phyloP scores from a whole-genome alignment of 192 early-diverging fungal species.

The Gorgonomyces haynaldii region DNA sequence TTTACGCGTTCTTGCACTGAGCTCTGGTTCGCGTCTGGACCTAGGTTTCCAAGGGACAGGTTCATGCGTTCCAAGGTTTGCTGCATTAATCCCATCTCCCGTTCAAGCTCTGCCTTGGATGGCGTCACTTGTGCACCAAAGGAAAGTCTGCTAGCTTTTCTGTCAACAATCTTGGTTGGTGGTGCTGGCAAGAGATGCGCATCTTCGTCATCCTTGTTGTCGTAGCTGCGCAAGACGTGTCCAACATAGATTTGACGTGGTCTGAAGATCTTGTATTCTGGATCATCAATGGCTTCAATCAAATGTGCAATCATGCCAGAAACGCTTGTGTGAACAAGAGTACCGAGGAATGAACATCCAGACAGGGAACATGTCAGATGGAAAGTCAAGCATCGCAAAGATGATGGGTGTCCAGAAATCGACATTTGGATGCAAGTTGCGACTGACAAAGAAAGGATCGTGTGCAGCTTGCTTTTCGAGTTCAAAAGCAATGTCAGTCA shows the following conservation, averaged over 20 bases:
- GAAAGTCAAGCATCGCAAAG: slow-evolving; percentile 60
- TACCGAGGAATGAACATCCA: slow-evolving; percentile 43
- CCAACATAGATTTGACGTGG: slow-evolving; percentile 54
- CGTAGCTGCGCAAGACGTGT: slow-evolving; percentile 28
- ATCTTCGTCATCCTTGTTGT: no score
- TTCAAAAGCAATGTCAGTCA: slow-evolving; percentile 55
- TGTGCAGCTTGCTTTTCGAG: slow-evolving; percentile 44
- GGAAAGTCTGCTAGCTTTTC: no score
- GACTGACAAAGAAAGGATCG: slow-evolving; percentile 52
- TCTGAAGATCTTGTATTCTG: slow-evolving; percentile 47
- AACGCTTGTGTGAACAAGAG: neutral
- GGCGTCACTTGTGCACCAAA: no score
- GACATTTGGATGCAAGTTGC: slow-evolving; percentile 56
- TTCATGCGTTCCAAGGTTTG: no score
- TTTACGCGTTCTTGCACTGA: no score
- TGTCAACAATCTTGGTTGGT: no score
- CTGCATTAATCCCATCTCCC: no score
- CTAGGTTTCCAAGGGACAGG: no score
- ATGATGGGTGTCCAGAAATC: slow-evolving; percentile 48
- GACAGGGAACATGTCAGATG: slow-evolving; percentile 63
- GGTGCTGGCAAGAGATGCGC: no score
- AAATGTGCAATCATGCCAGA: slow-evolving; percentile 29
- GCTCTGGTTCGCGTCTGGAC: no score
- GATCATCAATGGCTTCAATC: slow-evolving; percentile 43
- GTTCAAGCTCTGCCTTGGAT: no score